Conservation (phyloP, 108 stramenopile species). For the Chaetoceros muelleri region DNA sequence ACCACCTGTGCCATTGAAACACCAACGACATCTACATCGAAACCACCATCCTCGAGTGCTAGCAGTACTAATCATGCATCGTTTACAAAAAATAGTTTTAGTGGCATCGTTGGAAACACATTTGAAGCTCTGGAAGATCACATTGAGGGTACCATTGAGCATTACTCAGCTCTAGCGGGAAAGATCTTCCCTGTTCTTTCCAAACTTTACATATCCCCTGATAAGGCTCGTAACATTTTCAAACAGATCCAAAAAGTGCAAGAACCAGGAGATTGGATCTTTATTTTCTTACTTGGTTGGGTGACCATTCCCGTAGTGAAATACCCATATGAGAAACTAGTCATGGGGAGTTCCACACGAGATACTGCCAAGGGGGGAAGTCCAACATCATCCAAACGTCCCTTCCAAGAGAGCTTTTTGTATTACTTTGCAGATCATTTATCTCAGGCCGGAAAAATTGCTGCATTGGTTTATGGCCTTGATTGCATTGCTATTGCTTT, state of each 20-base stretch:
- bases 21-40: too few relatives aligned
- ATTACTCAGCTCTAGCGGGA: not conserved
- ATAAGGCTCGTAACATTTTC: not conserved
- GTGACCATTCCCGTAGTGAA: not conserved
- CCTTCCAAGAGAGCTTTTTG: not conserved
- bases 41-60: too few relatives aligned
- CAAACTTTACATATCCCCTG: not conserved
- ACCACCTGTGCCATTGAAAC: too few relatives aligned
- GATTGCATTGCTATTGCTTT: slow-evolving; percentile 22
- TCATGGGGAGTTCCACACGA: not conserved
- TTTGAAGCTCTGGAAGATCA: not conserved
- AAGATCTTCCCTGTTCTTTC: not conserved
- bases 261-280: not conserved
- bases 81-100: too few relatives aligned
- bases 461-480: slow-evolving; percentile 17
- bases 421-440: not conserved
- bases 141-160: not conserved
- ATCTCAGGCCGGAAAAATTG: slow-evolving; percentile 8
- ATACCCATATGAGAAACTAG: not conserved
- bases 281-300: not conserved
- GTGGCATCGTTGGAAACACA: not conserved
- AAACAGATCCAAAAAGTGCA: not conserved
- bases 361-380: too few relatives aligned
- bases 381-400: not conserved
- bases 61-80: too few relatives aligned